These are phyloP conservation scores for Spatholobus suberectus DNA, from an alignment of 306 rosid species.

Conservation along the genomic window DNA sequence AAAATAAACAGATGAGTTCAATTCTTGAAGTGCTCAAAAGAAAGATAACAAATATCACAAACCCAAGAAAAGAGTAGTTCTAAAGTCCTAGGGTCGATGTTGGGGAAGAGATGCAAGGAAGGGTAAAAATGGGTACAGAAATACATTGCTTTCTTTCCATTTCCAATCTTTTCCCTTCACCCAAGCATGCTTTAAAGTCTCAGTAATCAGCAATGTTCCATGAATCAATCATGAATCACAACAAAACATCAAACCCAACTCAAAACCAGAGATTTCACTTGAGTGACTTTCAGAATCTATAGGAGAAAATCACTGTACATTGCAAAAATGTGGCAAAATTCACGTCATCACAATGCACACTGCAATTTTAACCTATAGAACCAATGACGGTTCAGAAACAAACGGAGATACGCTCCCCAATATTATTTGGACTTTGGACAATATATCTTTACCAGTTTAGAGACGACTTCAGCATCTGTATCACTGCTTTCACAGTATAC, in stretches of 20 bases:
- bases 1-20: constrained; percentile 7
- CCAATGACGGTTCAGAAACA: constrained; percentile 3
- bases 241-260: constrained; percentile 20
- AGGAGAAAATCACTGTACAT: constrained; percentile 31
- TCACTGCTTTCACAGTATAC: constrained; percentile 42
- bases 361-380: constrained; percentile 2
- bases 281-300: not conserved
- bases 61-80: not conserved
- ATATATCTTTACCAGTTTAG: constrained; percentile 48
- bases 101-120: not conserved
- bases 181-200: not conserved
- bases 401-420: constrained; percentile 27
- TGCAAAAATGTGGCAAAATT: constrained; percentile 7
- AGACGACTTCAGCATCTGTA: constrained; percentile 45
- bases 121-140: not conserved
- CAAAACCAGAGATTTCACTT: not conserved
- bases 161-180: not conserved
- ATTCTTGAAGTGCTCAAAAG: constrained; percentile 6
- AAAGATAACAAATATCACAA: not conserved
- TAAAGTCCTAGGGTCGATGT: not conserved
- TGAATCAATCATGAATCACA: not conserved
- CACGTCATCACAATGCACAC: constrained; percentile 21
- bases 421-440: constrained; percentile 16
- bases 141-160: not conserved
- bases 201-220: not conserved